Evolutionary conservation across 2,329 filamentous ascomycete species (phyloP), one percentile per base, ranked within the genome.

Genomic region (Penicillium sp.): DNA sequence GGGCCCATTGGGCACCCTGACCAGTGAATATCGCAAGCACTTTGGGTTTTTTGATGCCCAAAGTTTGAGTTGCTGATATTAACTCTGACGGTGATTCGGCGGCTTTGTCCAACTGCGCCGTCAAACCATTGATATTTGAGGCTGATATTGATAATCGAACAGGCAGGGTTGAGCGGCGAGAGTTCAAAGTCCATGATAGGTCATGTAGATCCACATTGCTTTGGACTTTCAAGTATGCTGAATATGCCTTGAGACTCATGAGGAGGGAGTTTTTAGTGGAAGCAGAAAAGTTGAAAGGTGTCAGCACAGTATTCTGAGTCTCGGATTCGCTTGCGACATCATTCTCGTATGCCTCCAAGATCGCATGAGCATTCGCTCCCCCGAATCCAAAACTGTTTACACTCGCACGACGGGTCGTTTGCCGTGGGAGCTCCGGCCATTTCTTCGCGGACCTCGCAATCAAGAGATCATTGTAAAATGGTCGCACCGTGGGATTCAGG

Each of bases 361-460:
- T 71, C 0, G 59, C 63, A 49, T 73, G 68, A 0, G 65, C 68
- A 49, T 74, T 74, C 1, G 69, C 65, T 5, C 71, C 71, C 22
- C 70, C 71, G 44, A 68, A 70, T 0, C 70, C 76, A 53, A 79
- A 80, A 14, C 73, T 72, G 50, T 77, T 79, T 0, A 81, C 68
- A 33, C 74, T 74, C 2, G 74, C 75, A 28, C 74, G 59, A 5
- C 60, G 62, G 0, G 48, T 53, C 7, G 36, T 40, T 2, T 69
- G 33, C 55, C 62, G 13, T 48, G 48, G 30, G 1, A 63, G 43
- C 3, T 31, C 4, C 4, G 68, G 61, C 65, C 61, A 71, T 50
- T 55, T 27, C 9, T 48, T 44, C 0, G 63, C 57, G 11, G 53
- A 54, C 1, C 51, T 55, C 14, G 60, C 51, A 20, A 69, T 61